phyloP scores from a whole-genome alignment of 192 early-diverging fungal genomes.

The Hyaloraphidium curvatum region DNA sequence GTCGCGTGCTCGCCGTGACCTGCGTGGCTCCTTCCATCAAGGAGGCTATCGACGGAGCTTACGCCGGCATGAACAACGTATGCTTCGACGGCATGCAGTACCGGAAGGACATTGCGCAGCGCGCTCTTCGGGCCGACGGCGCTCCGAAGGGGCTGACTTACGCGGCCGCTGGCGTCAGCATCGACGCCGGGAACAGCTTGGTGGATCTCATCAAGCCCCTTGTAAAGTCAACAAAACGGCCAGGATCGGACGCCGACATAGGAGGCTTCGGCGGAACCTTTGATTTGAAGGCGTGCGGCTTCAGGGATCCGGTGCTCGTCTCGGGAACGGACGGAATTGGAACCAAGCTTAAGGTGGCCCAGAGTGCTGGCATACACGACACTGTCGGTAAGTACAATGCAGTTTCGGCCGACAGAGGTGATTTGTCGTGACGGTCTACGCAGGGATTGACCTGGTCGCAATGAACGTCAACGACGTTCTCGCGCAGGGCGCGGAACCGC shows the following conservation, averaged over 20 bases:
- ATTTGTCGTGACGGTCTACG: not conserved
- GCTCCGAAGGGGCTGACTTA: constrained; percentile 52
- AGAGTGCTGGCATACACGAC: constrained; percentile 62
- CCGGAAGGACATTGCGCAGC: constrained; percentile 84
- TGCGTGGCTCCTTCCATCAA: constrained; percentile 52
- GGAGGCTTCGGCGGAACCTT: constrained; percentile 98
- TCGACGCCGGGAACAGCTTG: constrained; percentile 87
- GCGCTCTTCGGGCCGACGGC: constrained; percentile 2
- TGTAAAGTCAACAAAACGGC: constrained; percentile 77
- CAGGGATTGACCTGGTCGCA: constrained; percentile 89
- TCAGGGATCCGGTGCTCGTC: constrained; percentile 79
- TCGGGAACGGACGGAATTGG: constrained; percentile 98
- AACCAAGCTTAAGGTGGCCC: constrained; percentile 95
- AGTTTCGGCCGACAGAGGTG: not conserved
- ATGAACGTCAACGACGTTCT: constrained; percentile 99
- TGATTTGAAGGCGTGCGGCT: constrained; percentile 86
- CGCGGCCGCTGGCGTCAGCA: constrained; percentile 86
- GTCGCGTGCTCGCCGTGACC: constrained; percentile 87
- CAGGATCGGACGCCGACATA: constrained; percentile 90
- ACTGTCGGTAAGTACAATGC: constrained; percentile 39
- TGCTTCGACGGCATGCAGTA: constrained; percentile 76
- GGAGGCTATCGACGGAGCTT: constrained; percentile 60
- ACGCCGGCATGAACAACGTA: constrained; percentile 32
- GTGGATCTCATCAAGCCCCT: constrained; percentile 91
- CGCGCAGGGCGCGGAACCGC: constrained; percentile 95